Evolutionary conservation across 305 asterid genomes (phyloP), one percentile per base, ranked within the genome.

Genomic region (Nicotiana rustica): DNA sequence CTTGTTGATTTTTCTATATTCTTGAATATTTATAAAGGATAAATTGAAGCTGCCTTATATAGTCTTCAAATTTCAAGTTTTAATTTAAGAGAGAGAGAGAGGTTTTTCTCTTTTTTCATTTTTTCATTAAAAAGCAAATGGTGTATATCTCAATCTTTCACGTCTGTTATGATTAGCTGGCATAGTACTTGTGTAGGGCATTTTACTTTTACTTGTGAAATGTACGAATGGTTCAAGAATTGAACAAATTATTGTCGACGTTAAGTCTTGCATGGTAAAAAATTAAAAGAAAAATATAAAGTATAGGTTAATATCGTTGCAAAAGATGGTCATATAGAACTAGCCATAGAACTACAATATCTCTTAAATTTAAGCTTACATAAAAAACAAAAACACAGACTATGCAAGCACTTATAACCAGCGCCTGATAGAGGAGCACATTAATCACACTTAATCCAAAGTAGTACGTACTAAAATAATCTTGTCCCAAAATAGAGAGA

Each of bases 21-120:
- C 38, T 35, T 4, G 0, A 0, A 35, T 1, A 35, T 0, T 35
- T 35, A 35, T 4, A 1, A 35, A 35, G 0, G 8, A 36, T 36
- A 36, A 36, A 36, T 36, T 4, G 1, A 36, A 36, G 19, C 3
- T 3, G 77, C 47, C 33, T 10, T 69, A 10, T 6, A 29, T 29
- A n/a, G 33, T 69, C 60, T 33, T 21, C 1, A 6, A 59, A 17
- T 59, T 57, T 59, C 64, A 59, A 59, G 82, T 5, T 17, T 88
- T 56, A 87, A 29, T 29, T 29, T 29, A 29, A 29, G 31, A 88
- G 25, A 85, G 83, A 1, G 49, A 55, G 10, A 10, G 49, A 41
- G 49, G 49, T 41, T 41, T 41, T 41, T 62, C 4, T 62, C 68
- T 64, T 3, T 7, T 7, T n/a, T 19, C 7, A 0, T n/a, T 59